A percentile compares a stretch with the other conserved stretches of the same genome.
Evolutionary conservation across 2,329 filamentous ascomycete genomes (phyloP).

Genomic region (Diaporthe sp.): DNA sequence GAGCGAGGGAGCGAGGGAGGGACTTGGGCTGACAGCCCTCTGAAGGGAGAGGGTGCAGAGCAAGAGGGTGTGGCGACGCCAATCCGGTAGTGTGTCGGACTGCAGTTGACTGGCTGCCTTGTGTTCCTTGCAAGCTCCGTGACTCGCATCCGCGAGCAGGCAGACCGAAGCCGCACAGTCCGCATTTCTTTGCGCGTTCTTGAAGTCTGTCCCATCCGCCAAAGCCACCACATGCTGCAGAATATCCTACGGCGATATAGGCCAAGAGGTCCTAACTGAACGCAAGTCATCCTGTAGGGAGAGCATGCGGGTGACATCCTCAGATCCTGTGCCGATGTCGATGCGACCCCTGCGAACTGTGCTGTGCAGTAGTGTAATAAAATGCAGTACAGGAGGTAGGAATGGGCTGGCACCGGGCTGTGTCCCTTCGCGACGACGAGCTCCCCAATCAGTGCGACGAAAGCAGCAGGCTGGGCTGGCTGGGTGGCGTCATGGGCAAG

Average conservation of each 20-base stretch:
- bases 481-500: constrained; percentile 4
- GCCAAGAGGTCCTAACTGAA: background rate
- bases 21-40: background rate
- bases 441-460: constrained; percentile 4
- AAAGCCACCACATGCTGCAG: background rate
- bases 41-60: background rate
- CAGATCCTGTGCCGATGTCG: constrained; percentile 9
- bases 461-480: background rate
- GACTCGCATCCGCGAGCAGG: background rate
- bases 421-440: background rate
- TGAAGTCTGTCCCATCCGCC: background rate
- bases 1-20: background rate
- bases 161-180: background rate
- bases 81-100: constrained; percentile 16
- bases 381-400: background rate
- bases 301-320: constrained; percentile 1
- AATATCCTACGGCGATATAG: background rate
- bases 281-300: constrained; percentile 14
- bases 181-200: background rate
- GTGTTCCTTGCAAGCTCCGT: background rate
- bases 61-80: constrained; percentile 1
- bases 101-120: background rate
- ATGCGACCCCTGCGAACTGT: constrained; percentile 1
- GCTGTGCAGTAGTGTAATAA: constrained; percentile 1
- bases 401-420: background rate